Conservation (phyloP, 2,329 filamentous ascomycete species). For the Pseudopithomyces chartarum region DNA sequence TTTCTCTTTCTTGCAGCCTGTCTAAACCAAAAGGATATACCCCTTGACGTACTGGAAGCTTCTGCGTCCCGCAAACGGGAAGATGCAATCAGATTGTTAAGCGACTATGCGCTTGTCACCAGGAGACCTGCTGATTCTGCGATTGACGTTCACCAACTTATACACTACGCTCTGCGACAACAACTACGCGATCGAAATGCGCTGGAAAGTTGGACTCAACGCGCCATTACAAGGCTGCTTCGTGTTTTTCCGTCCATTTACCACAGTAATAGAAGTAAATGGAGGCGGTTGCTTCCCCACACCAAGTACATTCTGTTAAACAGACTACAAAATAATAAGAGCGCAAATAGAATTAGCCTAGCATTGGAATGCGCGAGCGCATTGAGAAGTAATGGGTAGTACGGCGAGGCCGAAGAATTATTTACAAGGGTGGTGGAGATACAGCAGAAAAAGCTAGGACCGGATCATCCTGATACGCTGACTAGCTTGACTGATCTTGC, state of each 20-base stretch:
- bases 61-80: constrained; percentile 10
- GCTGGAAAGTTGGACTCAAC: constrained; percentile 9
- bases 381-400: constrained; percentile 16
- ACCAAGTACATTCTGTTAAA: constrained; percentile 19
- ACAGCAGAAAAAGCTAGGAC: constrained; percentile 4
- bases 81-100: constrained; percentile 19
- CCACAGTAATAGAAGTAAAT: constrained; percentile 24
- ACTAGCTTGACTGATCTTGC: constrained; percentile 14
- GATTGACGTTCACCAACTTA: constrained; percentile 18
- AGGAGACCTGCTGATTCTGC: constrained; percentile 12
- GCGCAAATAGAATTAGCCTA: neutral
- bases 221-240: constrained; percentile 13
- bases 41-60: constrained; percentile 19
- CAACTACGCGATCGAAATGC: constrained; percentile 9
- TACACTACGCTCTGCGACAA: constrained; percentile 14
- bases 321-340: neutral
- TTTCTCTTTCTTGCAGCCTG: constrained; percentile 48
- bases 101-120: constrained; percentile 19
- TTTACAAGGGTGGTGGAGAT: constrained; percentile 2
- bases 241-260: constrained; percentile 19
- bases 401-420: constrained; percentile 19
- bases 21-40: constrained; percentile 34
- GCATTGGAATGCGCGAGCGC: constrained; percentile 13
- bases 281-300: constrained; percentile 25
- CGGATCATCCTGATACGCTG: constrained; percentile 13